A percentile compares a stretch with the other conserved stretches of the same genome.
These are phyloP conservation scores for Fomitopsis pinicola DNA, from an alignment of 1,284 basidiomycete genomes.

Conservation along the genomic window DNA sequence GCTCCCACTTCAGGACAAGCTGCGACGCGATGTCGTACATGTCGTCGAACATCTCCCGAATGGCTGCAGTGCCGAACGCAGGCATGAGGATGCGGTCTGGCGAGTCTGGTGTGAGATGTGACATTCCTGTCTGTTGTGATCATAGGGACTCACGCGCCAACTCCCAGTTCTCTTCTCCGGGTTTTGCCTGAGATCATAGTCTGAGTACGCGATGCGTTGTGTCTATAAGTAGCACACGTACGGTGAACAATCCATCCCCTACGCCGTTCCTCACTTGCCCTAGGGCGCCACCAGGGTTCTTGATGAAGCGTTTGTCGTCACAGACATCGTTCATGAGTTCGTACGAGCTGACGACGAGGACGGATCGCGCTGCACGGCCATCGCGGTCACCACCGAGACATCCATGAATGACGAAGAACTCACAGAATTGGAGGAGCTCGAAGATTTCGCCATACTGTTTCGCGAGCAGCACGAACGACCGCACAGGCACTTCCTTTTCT, in stretches of 20 bases:
- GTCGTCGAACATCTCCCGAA: slow-evolving; percentile 43
- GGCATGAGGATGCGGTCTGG: slow-evolving; percentile 49
- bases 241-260: slow-evolving; percentile 43
- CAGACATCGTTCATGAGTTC: slow-evolving; percentile 38
- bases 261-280: slow-evolving; percentile 36
- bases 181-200: slow-evolving; percentile 21
- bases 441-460: slow-evolving; percentile 46
- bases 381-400: neutral
- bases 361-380: neutral
- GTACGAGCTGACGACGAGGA: slow-evolving; percentile 34
- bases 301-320: slow-evolving; percentile 42
- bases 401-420: slow-evolving; percentile 6
- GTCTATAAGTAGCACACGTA: neutral
- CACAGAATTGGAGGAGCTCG: slow-evolving; percentile 37
- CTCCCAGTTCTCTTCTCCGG: slow-evolving; percentile 41
- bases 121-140: neutral
- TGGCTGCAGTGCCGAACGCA: slow-evolving; percentile 41
- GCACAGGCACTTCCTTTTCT: slow-evolving; percentile 36
- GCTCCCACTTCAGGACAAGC: slow-evolving; percentile 41
- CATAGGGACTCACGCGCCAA: slow-evolving; percentile 34
- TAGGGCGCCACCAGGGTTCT: slow-evolving; percentile 31
- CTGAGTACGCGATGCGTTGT: neutral
- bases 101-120: neutral
- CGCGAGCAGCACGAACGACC: slow-evolving; percentile 36
- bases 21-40: slow-evolving; percentile 46